Conservation (phyloP, 768 basidiomycete species). For the Hemileccinum rubropunctum region DNA sequence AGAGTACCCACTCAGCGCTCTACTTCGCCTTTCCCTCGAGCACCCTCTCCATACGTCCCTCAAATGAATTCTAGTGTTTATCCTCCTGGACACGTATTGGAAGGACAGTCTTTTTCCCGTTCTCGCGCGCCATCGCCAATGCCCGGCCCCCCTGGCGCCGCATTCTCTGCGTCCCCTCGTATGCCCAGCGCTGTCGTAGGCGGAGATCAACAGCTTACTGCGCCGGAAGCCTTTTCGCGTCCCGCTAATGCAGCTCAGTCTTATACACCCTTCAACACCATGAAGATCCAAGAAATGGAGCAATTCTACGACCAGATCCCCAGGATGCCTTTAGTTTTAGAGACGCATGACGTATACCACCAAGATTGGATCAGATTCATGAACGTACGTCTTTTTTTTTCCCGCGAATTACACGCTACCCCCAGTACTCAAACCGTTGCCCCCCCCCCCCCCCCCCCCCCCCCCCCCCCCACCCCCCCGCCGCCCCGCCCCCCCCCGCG, state of each 20-base stretch:
- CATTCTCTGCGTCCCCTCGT: conserved; percentile 30
- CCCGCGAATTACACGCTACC: background rate
- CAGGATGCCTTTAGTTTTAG: conserved; percentile 68
- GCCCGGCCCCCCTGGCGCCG: conserved; percentile 37
- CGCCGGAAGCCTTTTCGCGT: conserved; percentile 74
- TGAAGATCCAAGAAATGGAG: conserved; percentile 78
- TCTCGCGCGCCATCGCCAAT: conserved; percentile 54
- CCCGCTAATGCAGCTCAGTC: conserved; percentile 64
- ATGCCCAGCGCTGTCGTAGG: conserved; percentile 15
- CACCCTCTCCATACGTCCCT: conserved; percentile 31
- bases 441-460: too few relatives aligned
- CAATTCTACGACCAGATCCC: conserved; percentile 64
- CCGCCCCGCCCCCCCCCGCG: too few relatives aligned
- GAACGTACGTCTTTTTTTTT: conserved; percentile 52
- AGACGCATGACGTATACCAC: conserved; percentile 72
- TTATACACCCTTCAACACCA: conserved; percentile 66
- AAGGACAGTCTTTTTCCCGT: conserved; percentile 47
- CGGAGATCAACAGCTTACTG: conserved; percentile 41
- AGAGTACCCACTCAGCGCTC: conserved; percentile 22
- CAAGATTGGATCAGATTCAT: conserved; percentile 82
- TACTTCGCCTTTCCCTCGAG: conserved; percentile 31
- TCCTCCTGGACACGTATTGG: conserved; percentile 55
- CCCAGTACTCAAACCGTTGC: background rate
- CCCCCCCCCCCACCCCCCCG: too few relatives aligned
- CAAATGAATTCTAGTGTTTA: conserved; percentile 38